Conservation (phyloP, 371 early-diverging fungal genomes). For the Capillidium rhysosporum region DNA sequence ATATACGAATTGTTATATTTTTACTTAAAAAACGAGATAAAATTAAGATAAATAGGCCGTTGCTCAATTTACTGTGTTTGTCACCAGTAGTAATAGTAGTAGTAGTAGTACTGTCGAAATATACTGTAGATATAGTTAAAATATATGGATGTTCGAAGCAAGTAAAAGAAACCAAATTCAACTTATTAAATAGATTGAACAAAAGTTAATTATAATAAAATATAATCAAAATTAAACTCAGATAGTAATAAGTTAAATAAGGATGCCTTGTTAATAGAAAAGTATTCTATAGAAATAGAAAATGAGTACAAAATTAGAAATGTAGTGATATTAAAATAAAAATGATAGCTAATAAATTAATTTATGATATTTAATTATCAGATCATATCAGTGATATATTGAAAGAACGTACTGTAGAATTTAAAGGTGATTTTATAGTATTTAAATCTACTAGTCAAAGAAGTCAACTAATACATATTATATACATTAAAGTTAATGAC, state of each 20-base stretch:
- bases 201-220: background rate
- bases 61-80: slow-evolving; percentile 17
- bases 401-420: slow-evolving; percentile 64
- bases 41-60: too few relatives aligned
- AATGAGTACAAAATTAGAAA: slow-evolving; percentile 45
- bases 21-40: too few relatives aligned
- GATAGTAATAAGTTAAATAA: slow-evolving; percentile 42
- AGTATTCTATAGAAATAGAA: slow-evolving; percentile 22
- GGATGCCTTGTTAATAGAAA: slow-evolving; percentile 62
- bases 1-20: too few relatives aligned
- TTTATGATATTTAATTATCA: too few relatives aligned
- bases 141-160: slow-evolving; percentile 51
- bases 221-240: slow-evolving; percentile 68
- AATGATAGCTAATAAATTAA: too few relatives aligned
- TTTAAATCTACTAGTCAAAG: slow-evolving; percentile 18
- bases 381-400: slow-evolving; percentile 40
- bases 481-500: slow-evolving; percentile 6
- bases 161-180: slow-evolving; percentile 13
- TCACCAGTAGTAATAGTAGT: too few relatives aligned
- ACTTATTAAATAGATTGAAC: background rate
- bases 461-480: slow-evolving; percentile 8
- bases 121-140: slow-evolving; percentile 33
- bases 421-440: slow-evolving; percentile 64
- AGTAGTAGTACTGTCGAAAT: slow-evolving; percentile 31
- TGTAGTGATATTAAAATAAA: slow-evolving; percentile 65